A percentile compares a stretch with the other conserved stretches of the same genome.
These are phyloP conservation scores for Trichothecium roseum DNA, from an alignment of 2,329 filamentous ascomycete genomes.

Conservation along the genomic window DNA sequence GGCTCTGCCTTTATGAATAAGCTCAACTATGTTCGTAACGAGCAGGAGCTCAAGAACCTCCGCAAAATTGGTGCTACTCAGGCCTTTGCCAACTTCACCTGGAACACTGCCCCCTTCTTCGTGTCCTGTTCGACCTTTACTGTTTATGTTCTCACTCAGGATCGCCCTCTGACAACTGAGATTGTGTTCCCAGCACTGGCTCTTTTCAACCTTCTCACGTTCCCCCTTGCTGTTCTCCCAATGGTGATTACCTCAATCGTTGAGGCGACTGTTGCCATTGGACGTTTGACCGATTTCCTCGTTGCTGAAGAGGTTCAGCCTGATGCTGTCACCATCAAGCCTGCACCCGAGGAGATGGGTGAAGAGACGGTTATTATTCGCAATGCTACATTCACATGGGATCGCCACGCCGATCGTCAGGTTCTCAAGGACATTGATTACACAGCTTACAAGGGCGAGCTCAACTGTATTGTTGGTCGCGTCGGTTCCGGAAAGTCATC, in stretches of 20 bases:
- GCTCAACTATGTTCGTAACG: conserved; percentile 90
- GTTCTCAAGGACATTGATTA: conserved; percentile 79
- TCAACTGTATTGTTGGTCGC: conserved; percentile 84
- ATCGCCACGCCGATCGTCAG: conserved; percentile 63
- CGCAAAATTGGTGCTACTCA: conserved; percentile 93
- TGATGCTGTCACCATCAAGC: conserved; percentile 65
- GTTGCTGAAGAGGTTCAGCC: conserved; percentile 80
- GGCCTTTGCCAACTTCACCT: conserved; percentile 92
- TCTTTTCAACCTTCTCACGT: conserved; percentile 91
- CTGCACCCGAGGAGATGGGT: conserved; percentile 62
- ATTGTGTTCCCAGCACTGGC: conserved; percentile 91
- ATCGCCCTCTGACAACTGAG: conserved; percentile 76
- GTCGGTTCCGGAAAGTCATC: conserved; percentile 97
- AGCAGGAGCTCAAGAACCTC: conserved; percentile 87
- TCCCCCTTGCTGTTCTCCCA: conserved; percentile 84
- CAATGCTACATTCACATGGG: conserved; percentile 89
- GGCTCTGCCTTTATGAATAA: conserved; percentile 96
- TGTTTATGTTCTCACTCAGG: conserved; percentile 79
- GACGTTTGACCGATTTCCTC: conserved; percentile 75
- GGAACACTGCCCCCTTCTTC: conserved; percentile 94
- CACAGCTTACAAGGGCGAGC: conserved; percentile 80
- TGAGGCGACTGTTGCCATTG: conserved; percentile 87
- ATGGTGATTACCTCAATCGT: conserved; percentile 98
- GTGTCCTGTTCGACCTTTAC: conserved; percentile 96
- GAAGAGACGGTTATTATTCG: conserved; percentile 79